phyloP scores from a whole-genome alignment of 805 yeast genomes.

The Hanseniaspora meyeri region DNA sequence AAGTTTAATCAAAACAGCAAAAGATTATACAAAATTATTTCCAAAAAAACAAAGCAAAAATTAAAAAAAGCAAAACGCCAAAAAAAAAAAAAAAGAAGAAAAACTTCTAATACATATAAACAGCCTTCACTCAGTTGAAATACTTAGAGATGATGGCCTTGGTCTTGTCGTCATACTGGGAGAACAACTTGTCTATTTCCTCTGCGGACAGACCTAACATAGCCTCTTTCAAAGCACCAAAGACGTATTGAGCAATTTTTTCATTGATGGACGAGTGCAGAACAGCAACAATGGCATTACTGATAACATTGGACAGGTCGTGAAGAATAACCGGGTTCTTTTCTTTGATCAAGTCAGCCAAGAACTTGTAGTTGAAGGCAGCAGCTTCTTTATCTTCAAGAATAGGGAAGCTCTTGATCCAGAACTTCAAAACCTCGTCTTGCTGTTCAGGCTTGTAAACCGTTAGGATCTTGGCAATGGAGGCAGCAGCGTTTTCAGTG shows the following conservation, averaged over 20 bases:
- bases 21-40: neutral
- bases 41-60: neutral
- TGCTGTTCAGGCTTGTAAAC: conserved; percentile 55
- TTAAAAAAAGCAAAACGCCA: neutral
- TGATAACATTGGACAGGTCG: conserved; percentile 51
- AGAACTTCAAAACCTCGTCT: conserved; percentile 51
- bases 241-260: conserved; percentile 54
- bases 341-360: conserved; percentile 56
- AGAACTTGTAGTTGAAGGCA: conserved; percentile 63
- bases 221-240: conserved; percentile 49
- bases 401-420: conserved; percentile 77
- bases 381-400: conserved; percentile 82
- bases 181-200: conserved; percentile 53
- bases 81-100: neutral
- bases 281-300: conserved; percentile 61
- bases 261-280: conserved; percentile 57
- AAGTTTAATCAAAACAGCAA: neutral
- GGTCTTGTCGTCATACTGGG: conserved; percentile 49
- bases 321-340: conserved; percentile 47
- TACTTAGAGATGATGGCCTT: conserved; percentile 49
- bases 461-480: conserved; percentile 75
- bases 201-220: conserved; percentile 54
- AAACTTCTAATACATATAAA: neutral
- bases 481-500: conserved; percentile 71
- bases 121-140: conserved; percentile 22